Evolutionary conservation across 2,329 filamentous ascomycete genomes (phyloP), one percentile per base, ranked within the genome.

Genomic region (Byssothecium circinans): DNA sequence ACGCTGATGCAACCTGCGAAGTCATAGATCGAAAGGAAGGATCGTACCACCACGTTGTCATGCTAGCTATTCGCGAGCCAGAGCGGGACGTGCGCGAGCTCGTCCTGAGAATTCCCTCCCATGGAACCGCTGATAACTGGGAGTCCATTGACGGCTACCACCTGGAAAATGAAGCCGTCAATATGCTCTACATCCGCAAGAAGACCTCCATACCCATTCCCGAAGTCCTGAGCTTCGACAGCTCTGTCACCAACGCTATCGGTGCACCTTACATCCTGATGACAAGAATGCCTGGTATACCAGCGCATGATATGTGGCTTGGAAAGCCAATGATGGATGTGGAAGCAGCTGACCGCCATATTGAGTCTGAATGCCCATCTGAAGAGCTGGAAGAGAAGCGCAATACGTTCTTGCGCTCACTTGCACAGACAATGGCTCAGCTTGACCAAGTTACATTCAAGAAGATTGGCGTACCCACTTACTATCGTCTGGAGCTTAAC

Each of bases 51-150:
- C 25, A 27, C 11, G 25, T 27, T 6, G 25, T 27, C 25, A 27
- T 27, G 25, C 25, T 27, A 11, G 25, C 25, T 27, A 27, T 27
- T 11, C 25, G 25, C 11, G 25, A 27, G 25, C 25, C 25, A 7
- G 25, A 27, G 11, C 25, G 11, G 25, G 25, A 6, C 25, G 25
- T 7, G 6, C 25, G 25, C 11, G 25, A 27, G 11, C 25, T 27
- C 11, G 25, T 27, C 25, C 25, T 27, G 7, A 27, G 39, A 7
- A 36, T 48, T 14, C 45, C 41, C 1, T 40, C 45, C 2, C 40
- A 43, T 35, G 45, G 45, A 15, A 48, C 45, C n/a, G 36, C 30
- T 4, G 37, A 25, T 22, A 11, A 23, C 6, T 46, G 43, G 43
- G 6, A 10, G 8, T 2, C 19, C n/a, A 18, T 40, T 15, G 43